Conservation (phyloP, 257 asterid genomes). For the Dorcoceras hygrometricum region DNA sequence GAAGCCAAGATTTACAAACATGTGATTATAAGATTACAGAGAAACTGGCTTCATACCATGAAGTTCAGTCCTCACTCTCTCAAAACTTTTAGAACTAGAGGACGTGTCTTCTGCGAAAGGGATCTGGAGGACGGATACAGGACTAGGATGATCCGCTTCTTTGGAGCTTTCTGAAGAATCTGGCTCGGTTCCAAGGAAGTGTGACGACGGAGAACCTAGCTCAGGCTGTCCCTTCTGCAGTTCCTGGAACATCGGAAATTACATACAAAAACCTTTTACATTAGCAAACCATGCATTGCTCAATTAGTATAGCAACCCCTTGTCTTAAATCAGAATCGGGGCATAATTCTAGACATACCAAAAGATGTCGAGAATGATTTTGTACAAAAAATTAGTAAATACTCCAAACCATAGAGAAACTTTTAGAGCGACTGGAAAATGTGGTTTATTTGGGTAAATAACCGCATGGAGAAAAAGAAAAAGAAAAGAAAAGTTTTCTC, state of each 20-base stretch:
- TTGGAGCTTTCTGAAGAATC: conserved; percentile 55
- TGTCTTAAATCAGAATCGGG: too few relatives aligned
- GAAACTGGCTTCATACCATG: conserved; percentile 46
- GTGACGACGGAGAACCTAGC: conserved; percentile 27
- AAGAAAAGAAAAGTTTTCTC: too few relatives aligned
- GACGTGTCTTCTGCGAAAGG: conserved; percentile 45
- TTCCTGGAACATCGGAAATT: conserved; percentile 37
- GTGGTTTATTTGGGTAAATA: too few relatives aligned
- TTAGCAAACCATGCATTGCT: too few relatives aligned
- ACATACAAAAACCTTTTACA: too few relatives aligned
- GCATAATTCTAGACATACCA: too few relatives aligned
- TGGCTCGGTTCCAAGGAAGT: conserved; percentile 37
- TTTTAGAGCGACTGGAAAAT: too few relatives aligned
- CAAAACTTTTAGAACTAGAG: conserved; percentile 48
- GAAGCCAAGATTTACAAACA: not conserved
- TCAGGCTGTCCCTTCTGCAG: conserved; percentile 26
- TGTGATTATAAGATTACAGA: conserved; percentile 3
- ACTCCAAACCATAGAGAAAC: too few relatives aligned
- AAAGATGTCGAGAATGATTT: too few relatives aligned
- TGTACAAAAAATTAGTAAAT: too few relatives aligned
- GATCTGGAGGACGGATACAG: conserved; percentile 57
- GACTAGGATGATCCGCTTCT: conserved; percentile 59
- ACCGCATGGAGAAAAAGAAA: too few relatives aligned
- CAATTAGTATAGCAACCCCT: too few relatives aligned
- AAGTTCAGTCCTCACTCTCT: conserved; percentile 54